These are phyloP conservation scores for Gymnopilus junonius DNA, from an alignment of 768 basidiomycete species.

Conservation along the genomic window DNA sequence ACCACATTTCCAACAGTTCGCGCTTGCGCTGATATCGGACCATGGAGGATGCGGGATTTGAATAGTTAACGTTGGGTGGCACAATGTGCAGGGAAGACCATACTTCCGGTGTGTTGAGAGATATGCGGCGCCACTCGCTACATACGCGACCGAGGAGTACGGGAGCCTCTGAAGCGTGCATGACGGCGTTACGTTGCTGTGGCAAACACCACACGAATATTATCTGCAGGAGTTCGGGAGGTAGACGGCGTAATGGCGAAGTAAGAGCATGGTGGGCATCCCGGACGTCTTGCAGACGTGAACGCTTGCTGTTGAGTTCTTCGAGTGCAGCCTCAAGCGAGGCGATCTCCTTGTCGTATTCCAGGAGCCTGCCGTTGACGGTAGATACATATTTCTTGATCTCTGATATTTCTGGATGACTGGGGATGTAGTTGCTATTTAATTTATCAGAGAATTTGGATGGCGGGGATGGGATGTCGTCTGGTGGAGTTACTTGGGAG, in stretches of 20 bases:
- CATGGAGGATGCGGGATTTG: constrained; percentile 20
- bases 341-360: constrained; percentile 22
- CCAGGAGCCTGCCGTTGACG: constrained; percentile 21
- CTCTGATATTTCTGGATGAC: constrained; percentile 21
- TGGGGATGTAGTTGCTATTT: constrained; percentile 30
- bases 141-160: constrained; percentile 32
- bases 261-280: constrained; percentile 26
- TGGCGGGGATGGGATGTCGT: constrained; percentile 13
- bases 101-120: constrained; percentile 27
- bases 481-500: not conserved
- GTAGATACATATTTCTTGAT: constrained; percentile 22
- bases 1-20: constrained; percentile 29
- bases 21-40: constrained; percentile 27
- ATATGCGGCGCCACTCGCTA: constrained; percentile 30
- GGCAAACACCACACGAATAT: constrained; percentile 32
- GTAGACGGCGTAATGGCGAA: constrained; percentile 29
- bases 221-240: constrained; percentile 28
- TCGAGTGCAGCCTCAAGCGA: constrained; percentile 21
- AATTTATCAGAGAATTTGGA: constrained; percentile 25
- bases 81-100: constrained; percentile 32
- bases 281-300: constrained; percentile 13
- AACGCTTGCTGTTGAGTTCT: constrained; percentile 17
- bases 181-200: constrained; percentile 29
- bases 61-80: constrained; percentile 28
- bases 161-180: constrained; percentile 31